Evolutionary conservation across 495 filamentous ascomycete species (phyloP), one percentile per base, ranked within the genome.

Genomic region (Aspergillus bridgeri): DNA sequence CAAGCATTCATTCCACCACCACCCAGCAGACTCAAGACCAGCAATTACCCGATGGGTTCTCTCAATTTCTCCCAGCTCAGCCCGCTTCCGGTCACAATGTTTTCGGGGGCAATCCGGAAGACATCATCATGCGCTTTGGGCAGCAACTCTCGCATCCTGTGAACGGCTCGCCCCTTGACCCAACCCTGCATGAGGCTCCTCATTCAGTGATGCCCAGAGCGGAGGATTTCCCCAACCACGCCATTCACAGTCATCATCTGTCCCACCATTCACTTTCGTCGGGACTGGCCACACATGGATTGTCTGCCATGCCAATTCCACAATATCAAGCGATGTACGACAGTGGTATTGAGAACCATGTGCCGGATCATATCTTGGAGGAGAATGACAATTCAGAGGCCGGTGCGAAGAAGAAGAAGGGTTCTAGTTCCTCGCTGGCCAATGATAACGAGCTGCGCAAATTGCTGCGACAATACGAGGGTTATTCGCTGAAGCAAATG

Each of bases 391-490:
- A 86, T 33, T 82, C 76, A 0, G 88, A 90, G 58, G 75, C 83
- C 24, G 81, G 83, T 11, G 74, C 75, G 20, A 79, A 81, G 59
- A 83, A 82, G 60, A 92, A 88, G 72, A 83, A 86, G 54, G 80
- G 81, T 1, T 85, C 87, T 5, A 84, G 80, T 42, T 84, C 88
- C 0, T 92, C 84, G 22, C 83, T 91, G 3, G 91, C 91, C 27
- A 96, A 96, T 69, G 94, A 98, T 63, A 82, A 89, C 47, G 94
- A 98, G 67, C 82, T 98, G 75, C 85, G 92, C 53, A 90, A 92
- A 64, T 75, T 98, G 25, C 87, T 96, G 51, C 75, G 81, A 1
- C 79, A 84, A 56, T 96, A 94, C 65, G 84, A 87, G 60, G 83
- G 86, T 44, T 87, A 90, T 23, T 78, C 76, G 3, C 72, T 98